Percentiles rank a stretch among this genome's conserved stretches.
Conservation (phyloP, 768 basidiomycete species). For the Hericium rajendrae region DNA sequence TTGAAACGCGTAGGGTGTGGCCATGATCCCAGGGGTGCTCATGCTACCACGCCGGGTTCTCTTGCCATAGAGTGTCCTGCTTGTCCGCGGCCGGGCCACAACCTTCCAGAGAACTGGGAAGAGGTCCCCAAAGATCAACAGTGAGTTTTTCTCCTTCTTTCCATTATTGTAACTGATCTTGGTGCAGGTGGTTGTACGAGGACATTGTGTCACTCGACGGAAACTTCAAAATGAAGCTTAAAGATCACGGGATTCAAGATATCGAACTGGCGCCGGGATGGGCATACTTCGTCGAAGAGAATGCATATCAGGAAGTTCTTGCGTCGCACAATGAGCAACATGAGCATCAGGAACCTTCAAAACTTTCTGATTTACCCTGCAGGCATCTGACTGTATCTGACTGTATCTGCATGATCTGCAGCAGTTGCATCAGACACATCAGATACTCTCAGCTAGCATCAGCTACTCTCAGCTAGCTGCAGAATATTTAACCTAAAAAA, state of each 20-base stretch:
- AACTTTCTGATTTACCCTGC: too few species aligned
- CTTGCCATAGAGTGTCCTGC: conserved; percentile 6
- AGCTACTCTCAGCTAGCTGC: too few species aligned
- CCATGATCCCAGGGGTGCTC: neutral
- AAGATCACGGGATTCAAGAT: neutral
- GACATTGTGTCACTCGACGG: conserved; percentile 10
- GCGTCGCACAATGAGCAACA: neutral
- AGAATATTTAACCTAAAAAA: too few species aligned
- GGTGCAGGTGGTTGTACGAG: too few species aligned
- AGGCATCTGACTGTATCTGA: too few species aligned
- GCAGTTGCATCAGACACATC: too few species aligned
- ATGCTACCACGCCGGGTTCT: neutral
- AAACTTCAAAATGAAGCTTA: conserved; percentile 10
- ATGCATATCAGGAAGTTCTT: neutral
- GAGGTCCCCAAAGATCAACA: too few species aligned
- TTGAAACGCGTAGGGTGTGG: conserved; percentile 2
- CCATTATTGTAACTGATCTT: too few species aligned
- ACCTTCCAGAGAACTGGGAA: neutral
- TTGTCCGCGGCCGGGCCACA: conserved; percentile 7
- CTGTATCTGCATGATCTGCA: too few species aligned
- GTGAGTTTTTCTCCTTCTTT: too few species aligned
- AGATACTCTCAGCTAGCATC: too few species aligned
- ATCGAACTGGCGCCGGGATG: neutral
- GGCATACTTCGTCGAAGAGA: neutral
- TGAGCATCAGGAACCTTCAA: neutral